Evolutionary conservation across 1,284 basidiomycete genomes (phyloP), one percentile per base, ranked within the genome.

Genomic region (Anthracocystis walkeri): DNA sequence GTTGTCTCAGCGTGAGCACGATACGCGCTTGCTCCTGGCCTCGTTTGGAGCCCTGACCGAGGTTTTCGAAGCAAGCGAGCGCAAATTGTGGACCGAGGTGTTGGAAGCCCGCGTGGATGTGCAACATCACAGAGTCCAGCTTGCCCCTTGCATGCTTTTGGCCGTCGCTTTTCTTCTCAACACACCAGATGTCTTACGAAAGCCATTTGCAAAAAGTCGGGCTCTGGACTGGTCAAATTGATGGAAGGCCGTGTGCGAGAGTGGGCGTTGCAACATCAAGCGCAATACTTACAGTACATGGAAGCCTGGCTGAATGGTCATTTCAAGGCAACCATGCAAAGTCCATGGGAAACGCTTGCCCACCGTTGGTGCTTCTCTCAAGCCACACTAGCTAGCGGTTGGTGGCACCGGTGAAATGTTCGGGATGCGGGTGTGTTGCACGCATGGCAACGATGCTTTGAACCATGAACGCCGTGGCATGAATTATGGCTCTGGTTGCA

Each of bases 61-160:
- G 35, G 35, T 16, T 16, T n/a, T 38, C 35, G 35, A 38, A 38
- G 14, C 3, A 29, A 29, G 16, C 46, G 46, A 48, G 16, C 23
- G 46, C 27, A 48, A n/a, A 18, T n/a, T 7, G 16, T 29, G 46
- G 46, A 48, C 46, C 46, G 46, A 48, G 46, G 46, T 48, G 27
- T n/a, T 18, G 25, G 25, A 48, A 14, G 46, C 46, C 27, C 18
- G 27, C 46, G 44, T 27, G 23, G 44, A 12, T 46, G 5, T 6
- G 44, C 23, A 18, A 7, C 44, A 16, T 27, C 23, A 14, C 23
- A 14, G 20, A 21, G 20, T 14, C 21, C 20, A 45, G 35, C 35
- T 45, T 3, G 27, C 7, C 46, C 27, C 16, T 29, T 29, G 27
- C 27, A 48, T 48, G 18, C 25, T 27, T 16, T 48, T 48, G 7